Conservation (phyloP, 228 moss, liverwort and hornwort genomes). For the Sphagnum fallax region DNA sequence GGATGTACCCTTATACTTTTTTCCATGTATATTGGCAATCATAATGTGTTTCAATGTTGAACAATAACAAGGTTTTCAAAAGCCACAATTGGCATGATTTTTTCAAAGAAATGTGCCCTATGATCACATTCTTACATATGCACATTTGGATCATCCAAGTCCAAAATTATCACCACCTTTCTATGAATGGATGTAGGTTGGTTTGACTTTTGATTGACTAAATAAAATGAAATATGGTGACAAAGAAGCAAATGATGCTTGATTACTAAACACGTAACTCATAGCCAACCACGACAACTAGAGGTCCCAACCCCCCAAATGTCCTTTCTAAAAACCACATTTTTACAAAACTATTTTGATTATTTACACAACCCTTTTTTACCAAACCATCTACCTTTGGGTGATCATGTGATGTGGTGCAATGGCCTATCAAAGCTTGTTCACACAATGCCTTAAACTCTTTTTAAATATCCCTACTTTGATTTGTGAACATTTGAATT, state of each 20-base stretch:
- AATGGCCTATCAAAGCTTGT: slow-evolving; percentile 3
- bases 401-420: slow-evolving; percentile 1
- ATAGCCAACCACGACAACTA: slow-evolving; percentile 3
- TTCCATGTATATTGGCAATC: too few species aligned
- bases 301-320: slow-evolving; percentile 3
- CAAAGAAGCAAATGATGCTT: slow-evolving; percentile 1
- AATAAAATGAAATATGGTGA: slow-evolving; percentile 1
- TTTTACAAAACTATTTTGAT: slow-evolving; percentile 2
- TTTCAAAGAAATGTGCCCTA: too few species aligned
- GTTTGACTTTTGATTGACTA: not conserved
- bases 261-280: slow-evolving; percentile 3
- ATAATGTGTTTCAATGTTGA: too few species aligned
- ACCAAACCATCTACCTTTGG: slow-evolving; percentile 4
- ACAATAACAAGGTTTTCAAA: too few species aligned
- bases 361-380: slow-evolving; percentile 4
- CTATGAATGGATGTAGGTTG: not conserved
- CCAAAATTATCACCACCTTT: not conserved
- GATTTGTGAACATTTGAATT: too few species aligned
- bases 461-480: too few species aligned
- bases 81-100: too few species aligned
- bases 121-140: not conserved
- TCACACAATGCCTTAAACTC: not conserved
- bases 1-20: too few species aligned
- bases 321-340: not conserved
- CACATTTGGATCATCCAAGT: slow-evolving; percentile 2